Evolutionary conservation across 75 land plant genomes (phyloP).

Genomic region (Larix kaempferi): DNA sequence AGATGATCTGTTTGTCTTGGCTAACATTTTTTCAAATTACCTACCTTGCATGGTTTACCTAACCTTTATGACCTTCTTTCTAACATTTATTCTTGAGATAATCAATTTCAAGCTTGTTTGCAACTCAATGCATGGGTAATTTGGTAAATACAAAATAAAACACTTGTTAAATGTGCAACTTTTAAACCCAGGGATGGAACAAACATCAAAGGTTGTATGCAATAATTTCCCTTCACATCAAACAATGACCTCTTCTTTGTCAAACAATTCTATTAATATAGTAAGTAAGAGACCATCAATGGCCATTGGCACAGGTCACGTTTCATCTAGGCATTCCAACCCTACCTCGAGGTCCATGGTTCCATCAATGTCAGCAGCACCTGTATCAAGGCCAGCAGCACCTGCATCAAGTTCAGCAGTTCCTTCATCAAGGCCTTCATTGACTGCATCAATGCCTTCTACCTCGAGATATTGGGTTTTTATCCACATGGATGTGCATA

Average conservation of each 20-base stretch:
- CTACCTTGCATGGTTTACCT: background rate
- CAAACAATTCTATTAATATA: constrained; percentile 20
- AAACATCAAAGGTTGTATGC: constrained; percentile 17
- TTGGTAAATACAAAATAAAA: background rate
- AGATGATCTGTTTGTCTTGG: background rate
- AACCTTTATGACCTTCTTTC: background rate
- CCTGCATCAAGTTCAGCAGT: constrained; percentile 56
- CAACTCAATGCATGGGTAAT: background rate
- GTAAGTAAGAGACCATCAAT: background rate
- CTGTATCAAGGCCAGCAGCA: constrained; percentile 31
- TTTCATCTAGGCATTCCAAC: constrained; percentile 19
- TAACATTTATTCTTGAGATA: background rate
- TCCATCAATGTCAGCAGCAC: constrained; percentile 26
- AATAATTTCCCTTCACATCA: constrained; percentile 23
- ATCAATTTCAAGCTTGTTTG: background rate
- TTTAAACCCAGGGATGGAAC: constrained; percentile 40
- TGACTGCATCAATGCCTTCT: constrained; percentile 44
- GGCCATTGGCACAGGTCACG: constrained; percentile 8
- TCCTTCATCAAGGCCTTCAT: constrained; percentile 28
- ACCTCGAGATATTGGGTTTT: too few species aligned
- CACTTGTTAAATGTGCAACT: constrained; percentile 23
- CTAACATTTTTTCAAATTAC: background rate
- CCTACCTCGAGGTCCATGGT: constrained; percentile 5
- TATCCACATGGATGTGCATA: too few species aligned
- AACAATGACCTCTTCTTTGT: constrained; percentile 25